Evolutionary conservation across 305 asterid species (phyloP).

Genomic region (Solanum hybrid): DNA sequence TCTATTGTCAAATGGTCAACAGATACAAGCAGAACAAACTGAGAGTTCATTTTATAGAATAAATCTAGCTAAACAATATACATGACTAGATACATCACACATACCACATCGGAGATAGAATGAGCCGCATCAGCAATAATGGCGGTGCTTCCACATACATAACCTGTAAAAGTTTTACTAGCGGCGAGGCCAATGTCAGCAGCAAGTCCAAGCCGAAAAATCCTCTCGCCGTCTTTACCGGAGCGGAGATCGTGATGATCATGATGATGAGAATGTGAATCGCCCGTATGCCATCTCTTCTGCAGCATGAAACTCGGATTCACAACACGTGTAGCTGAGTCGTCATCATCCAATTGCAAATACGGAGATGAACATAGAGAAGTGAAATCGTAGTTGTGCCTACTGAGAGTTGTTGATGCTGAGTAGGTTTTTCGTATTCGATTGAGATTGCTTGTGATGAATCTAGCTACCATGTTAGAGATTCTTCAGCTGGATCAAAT

Average conservation of each 20-base stretch:
- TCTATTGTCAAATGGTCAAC: not conserved
- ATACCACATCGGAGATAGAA: slow-evolving; percentile 92
- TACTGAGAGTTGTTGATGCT: not conserved
- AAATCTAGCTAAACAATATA: not conserved
- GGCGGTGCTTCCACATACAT: slow-evolving; percentile 88
- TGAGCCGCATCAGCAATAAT: slow-evolving; percentile 96
- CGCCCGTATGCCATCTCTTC: slow-evolving; percentile 80
- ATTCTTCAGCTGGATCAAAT: not conserved
- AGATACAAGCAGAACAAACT: not conserved
- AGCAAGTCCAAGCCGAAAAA: slow-evolving; percentile 82
- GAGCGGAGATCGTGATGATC: slow-evolving; percentile 28
- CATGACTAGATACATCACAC: slow-evolving; percentile 6
- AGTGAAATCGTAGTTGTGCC: slow-evolving; percentile 8
- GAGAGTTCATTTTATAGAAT: not conserved
- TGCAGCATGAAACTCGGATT: slow-evolving; percentile 39
- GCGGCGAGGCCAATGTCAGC: slow-evolving; percentile 87
- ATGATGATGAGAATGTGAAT: slow-evolving; percentile 28
- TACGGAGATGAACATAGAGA: slow-evolving; percentile 13
- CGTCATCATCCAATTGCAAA: slow-evolving; percentile 11
- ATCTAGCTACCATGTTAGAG: slow-evolving; percentile 45
- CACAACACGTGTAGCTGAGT: slow-evolving; percentile 9
- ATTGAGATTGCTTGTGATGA: slow-evolving; percentile 25
- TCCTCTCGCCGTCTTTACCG: slow-evolving; percentile 70
- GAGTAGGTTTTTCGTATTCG: slow-evolving; percentile 22
- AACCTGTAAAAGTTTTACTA: slow-evolving; percentile 78